phyloP scores from a whole-genome alignment of 1,284 basidiomycete genomes.

The Mycena sp. region DNA sequence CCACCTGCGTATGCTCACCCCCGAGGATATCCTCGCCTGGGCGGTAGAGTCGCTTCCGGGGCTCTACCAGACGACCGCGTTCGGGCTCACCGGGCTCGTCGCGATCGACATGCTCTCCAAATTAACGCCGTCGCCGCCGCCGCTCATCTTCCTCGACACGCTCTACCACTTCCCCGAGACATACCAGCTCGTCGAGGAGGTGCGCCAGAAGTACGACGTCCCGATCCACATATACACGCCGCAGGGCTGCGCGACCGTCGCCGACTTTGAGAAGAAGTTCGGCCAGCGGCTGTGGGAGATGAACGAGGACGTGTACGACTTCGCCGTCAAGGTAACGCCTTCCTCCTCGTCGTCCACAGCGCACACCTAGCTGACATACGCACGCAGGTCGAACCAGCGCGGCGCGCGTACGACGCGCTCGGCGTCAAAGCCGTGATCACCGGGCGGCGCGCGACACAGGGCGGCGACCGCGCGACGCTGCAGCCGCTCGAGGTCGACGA shows the following conservation, averaged over 20 bases:
- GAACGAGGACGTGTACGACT: constrained; percentile 93
- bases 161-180: constrained; percentile 97
- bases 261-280: constrained; percentile 86
- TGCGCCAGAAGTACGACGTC: constrained; percentile 80
- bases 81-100: constrained; percentile 92
- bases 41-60: constrained; percentile 80
- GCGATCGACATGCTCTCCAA: constrained; percentile 93
- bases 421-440: constrained; percentile 93
- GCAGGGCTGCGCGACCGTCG: constrained; percentile 70
- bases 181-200: constrained; percentile 85
- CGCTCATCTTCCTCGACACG: constrained; percentile 94
- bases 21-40: constrained; percentile 88
- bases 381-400: constrained; percentile 89
- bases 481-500: constrained; percentile 92
- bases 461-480: constrained; percentile 85
- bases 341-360: background rate
- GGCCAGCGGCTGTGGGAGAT: constrained; percentile 90
- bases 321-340: constrained; percentile 82
- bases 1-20: constrained; percentile 73
- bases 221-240: constrained; percentile 86
- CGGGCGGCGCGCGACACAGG: constrained; percentile 92
- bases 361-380: constrained; percentile 11
- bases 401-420: constrained; percentile 86
- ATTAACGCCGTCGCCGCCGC: constrained; percentile 69
- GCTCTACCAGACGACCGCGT: constrained; percentile 92